Base-by-base conservation (phyloP, 2,329 filamentous ascomycete genomes). In the Nigrospora oryzae region DNA sequence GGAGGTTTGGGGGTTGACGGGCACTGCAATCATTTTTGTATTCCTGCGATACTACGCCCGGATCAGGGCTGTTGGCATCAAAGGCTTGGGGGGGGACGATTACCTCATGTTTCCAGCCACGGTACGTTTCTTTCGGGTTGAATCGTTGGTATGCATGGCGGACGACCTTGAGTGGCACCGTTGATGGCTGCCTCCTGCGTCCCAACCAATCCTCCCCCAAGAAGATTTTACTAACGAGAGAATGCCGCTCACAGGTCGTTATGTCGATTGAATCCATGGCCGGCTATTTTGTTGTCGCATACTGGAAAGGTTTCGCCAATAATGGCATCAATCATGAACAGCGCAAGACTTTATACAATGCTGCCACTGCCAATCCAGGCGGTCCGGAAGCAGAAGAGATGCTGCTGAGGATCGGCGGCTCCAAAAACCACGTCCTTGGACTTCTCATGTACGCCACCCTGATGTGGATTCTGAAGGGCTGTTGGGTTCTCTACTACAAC, bases 1-100 rank as follows among this genome's bases (percentile, higher is more conserved):
- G 12, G 55, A 58, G 42, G 53, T 58, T 3, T 58, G 55, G 55
- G 52, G 54, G 2, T 48, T 56, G 13, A 54, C 56, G 34, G 52
- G 55, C 3, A 43, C 45, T 15, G 48, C 55, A 1, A 56, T 56
- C 30, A 28, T 53, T 33, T 41, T 56, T 4, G 49, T 56, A 3
- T 34, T 32, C 10, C 49, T 56, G 11, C 55, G 55, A 2, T 58
- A 56, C 32, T 58, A 51, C 19, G 52, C 44, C 28, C 49, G 49
- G 23, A 32, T 56, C 14, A 31, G 36, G 12, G 51, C 45, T 1
- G 17, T 52, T 4, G 55, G 55, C 45, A 50, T 52, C 50, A 39
- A 37, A 5, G 44, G 45, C 5, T 40, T 58, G 13, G 40, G 49
- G 13, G 51, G 49, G 44, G 55, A 58, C 31, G 56, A 58, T 45